Percentiles rank a stretch among this genome's conserved stretches.
Evolutionary conservation across 2,329 filamentous ascomycete species (phyloP).

Genomic region (Alternaria metachromatica): DNA sequence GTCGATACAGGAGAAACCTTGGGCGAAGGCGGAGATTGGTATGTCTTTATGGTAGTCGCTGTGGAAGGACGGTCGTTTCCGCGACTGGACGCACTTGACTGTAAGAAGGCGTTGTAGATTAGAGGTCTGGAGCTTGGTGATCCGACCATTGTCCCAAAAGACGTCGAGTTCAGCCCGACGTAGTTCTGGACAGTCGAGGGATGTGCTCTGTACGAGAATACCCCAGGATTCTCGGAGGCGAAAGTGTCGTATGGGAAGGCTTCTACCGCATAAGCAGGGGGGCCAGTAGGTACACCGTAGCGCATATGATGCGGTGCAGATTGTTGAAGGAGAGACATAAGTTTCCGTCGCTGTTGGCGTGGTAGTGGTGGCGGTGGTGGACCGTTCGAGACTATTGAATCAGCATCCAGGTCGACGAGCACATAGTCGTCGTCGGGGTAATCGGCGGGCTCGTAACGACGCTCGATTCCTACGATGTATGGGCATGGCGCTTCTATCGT

Average conservation of each 20-base stretch:
- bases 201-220: constrained; percentile 76
- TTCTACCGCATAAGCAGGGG: constrained; percentile 91
- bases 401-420: constrained; percentile 88
- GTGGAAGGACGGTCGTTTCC: constrained; percentile 73
- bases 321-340: constrained; percentile 84
- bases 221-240: constrained; percentile 80
- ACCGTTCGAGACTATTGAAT: constrained; percentile 84
- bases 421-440: constrained; percentile 96
- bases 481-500: constrained; percentile 94
- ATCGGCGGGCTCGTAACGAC: constrained; percentile 83
- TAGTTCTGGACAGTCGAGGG: constrained; percentile 81
- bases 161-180: constrained; percentile 86
- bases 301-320: constrained; percentile 89
- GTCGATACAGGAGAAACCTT: constrained; percentile 76
- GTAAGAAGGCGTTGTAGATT: constrained; percentile 90
- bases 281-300: constrained; percentile 85
- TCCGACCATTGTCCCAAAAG: constrained; percentile 75
- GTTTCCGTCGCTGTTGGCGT: constrained; percentile 86
- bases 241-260: constrained; percentile 91
- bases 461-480: constrained; percentile 95
- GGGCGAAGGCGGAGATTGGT: constrained; percentile 63
- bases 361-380: constrained; percentile 79
- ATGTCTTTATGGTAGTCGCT: constrained; percentile 44
- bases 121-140: constrained; percentile 62
- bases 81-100: constrained; percentile 70